phyloP scores from a whole-genome alignment of 2,329 filamentous ascomycete genomes.

The Cercospora sojina region DNA sequence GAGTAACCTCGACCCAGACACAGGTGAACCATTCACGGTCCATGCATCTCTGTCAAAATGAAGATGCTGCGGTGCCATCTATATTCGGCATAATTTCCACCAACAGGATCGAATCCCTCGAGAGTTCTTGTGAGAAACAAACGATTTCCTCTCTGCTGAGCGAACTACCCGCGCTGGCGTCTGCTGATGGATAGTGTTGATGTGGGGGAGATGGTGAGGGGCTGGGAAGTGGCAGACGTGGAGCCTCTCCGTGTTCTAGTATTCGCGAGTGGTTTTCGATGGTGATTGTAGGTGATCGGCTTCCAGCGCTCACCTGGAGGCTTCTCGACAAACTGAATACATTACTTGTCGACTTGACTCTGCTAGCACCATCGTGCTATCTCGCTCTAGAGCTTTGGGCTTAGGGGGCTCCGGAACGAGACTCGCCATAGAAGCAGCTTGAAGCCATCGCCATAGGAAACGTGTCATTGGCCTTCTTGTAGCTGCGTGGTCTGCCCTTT shows the following conservation, averaged over 20 bases:
- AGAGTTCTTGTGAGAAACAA: not conserved
- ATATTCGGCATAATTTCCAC: not conserved
- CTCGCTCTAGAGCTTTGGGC: not conserved
- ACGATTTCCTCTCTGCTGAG: not conserved
- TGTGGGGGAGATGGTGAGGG: not conserved
- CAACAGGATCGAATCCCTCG: not conserved
- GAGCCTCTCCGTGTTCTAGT: not conserved
- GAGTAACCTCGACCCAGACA: not conserved
- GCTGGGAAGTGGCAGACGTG: not conserved
- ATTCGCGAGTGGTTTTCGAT: not conserved
- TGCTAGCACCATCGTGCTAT: not conserved
- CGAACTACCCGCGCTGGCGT: no score
- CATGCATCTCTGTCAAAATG: not conserved
- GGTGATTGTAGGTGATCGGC: not conserved
- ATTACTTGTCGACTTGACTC: not conserved
- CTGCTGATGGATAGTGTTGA: not conserved
- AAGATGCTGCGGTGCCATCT: not conserved
- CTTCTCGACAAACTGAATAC: not conserved
- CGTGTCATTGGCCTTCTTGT: not conserved
- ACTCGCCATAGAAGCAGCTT: not conserved
- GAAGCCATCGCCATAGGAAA: not conserved
- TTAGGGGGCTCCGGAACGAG: not conserved
- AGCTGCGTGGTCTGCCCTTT: not conserved
- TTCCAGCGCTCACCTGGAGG: not conserved
- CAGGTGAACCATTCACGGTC: not conserved